Conservation (phyloP, 2,329 filamentous ascomycete species). For the Claviceps sp. region DNA sequence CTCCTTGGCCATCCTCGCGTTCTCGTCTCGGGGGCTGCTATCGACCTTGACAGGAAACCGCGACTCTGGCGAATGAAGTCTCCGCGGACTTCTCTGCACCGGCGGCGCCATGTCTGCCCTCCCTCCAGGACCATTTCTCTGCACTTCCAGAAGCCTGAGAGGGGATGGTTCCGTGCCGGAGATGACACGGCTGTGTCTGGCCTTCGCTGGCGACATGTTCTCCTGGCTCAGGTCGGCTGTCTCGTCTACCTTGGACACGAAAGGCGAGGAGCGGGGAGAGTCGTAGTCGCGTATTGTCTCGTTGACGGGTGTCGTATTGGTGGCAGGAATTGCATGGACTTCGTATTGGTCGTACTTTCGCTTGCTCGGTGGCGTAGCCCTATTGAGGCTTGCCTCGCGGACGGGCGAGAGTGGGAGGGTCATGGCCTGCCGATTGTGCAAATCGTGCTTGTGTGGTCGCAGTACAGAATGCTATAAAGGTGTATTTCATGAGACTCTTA, state of each 20-base stretch:
- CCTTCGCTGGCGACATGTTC: conserved; percentile 33
- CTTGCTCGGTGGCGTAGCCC: conserved; percentile 18
- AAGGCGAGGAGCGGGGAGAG: conserved; percentile 15
- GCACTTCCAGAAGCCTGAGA: conserved; percentile 38
- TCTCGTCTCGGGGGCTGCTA: conserved; percentile 14
- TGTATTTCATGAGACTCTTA: no score
- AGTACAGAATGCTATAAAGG: no score
- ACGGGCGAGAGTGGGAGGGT: conserved; percentile 27
- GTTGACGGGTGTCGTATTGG: neutral
- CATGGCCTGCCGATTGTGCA: conserved; percentile 9
- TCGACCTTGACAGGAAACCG: conserved; percentile 48
- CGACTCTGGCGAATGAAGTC: conserved; percentile 36
- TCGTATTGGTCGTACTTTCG: conserved; percentile 22
- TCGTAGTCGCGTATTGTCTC: neutral
- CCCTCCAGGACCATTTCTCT: conserved; percentile 10
- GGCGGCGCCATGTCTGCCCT: conserved; percentile 6
- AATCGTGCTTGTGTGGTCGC: no score
- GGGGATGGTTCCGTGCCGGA: conserved; percentile 45
- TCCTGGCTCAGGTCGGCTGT: conserved; percentile 25
- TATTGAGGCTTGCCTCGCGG: conserved; percentile 24
- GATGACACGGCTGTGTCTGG: conserved; percentile 40
- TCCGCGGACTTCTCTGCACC: conserved; percentile 30
- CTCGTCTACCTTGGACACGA: conserved; percentile 19
- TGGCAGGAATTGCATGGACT: conserved; percentile 15
- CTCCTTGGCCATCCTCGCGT: conserved; percentile 15